Base-by-base conservation (phyloP, 2,329 filamentous ascomycete species). In the Piedraia hortae region DNA sequence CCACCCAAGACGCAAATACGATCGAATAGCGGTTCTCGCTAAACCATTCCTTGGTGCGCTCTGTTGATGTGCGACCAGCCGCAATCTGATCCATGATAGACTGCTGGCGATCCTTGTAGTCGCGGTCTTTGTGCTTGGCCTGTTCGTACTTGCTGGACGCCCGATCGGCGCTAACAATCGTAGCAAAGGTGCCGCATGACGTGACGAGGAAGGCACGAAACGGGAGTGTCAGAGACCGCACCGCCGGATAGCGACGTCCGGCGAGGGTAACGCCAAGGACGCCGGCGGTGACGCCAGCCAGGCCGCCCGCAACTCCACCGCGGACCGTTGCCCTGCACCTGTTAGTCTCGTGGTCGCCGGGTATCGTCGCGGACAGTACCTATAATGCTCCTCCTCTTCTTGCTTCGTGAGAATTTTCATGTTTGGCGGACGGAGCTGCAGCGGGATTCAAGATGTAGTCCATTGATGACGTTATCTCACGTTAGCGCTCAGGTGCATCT, bases 391-490 rank as follows among this genome's bases (percentile, higher is more conserved):
- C 28, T 56, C 46, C 51, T 91, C 80, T 53, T 91, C 75, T 62
- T 91, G 77, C 45, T 82, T 77, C 37, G 73, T 88, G 44, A 93
- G 60, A 42, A 93, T 56, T 69, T 91, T 93, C 85, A 93, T 97
- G 31, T 21, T 37, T n/a, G n/a, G n/a, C n/a, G n/a, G n/a, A n/a
- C n/a, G n/a, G n/a, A n/a, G n/a, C n/a, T n/a, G n/a, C n/a, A n/a
- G n/a, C n/a, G n/a, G n/a, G n/a, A n/a, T n/a, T n/a, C n/a, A n/a
- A n/a, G n/a, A n/a, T n/a, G n/a, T n/a, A n/a, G n/a, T n/a, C n/a
- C n/a, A n/a, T n/a, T n/a, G n/a, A n/a, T n/a, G n/a, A n/a, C n/a
- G n/a, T n/a, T n/a, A n/a, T n/a, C n/a, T n/a, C n/a, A n/a, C n/a
- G n/a, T n/a, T n/a, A n/a, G n/a, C n/a, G n/a, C n/a, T n/a, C n/a